Evolutionary conservation across 306 rosid genomes (phyloP), one percentile per base, ranked within the genome.

Genomic region (Trichosanthes cucumerina): DNA sequence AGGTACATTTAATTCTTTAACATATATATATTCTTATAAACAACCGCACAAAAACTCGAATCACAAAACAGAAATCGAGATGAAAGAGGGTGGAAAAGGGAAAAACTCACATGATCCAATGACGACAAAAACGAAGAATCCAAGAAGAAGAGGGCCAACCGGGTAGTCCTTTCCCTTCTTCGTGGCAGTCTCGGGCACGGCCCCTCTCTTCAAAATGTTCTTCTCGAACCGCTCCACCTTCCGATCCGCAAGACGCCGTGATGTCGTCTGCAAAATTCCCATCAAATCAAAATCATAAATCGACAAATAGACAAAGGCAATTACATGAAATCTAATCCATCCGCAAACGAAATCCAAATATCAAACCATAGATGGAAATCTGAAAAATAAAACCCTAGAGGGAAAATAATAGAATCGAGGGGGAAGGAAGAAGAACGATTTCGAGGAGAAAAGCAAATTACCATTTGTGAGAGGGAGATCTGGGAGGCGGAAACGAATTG

Each of bases 131-230:
- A 96, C 23, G 88, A 96, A 92, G 98, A 96, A 96, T 15, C 99
- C 99, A 1, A 96, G 93, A 70, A 92, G 85, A 46, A 92, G 1
- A 8, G 99, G 98, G 2, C 99, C 97, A 79, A 96, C 98, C 1
- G 98, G 98, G 47, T 96, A 96, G 84, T 96, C 97, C 79, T 88
- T 96, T n/a, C 89, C 94, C 80, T 96, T 96, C 85, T 96, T 96
- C 28, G 92, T 12, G 31, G 88, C 74, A 21, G 97, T 88, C 84
- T 96, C 98, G 16, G 96, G 96, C 82, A 96, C 98, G 78, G 86
- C 77, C 54, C 99, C 99, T 96, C 99, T 91, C 84, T 90, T 96
- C 2, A 82, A 86, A 63, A 96, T 92, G 88, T 96, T 96, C 86
- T 90, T 96, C 88, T 96, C 97, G 54, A 96, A 96, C 91, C 78